Base-by-base conservation (phyloP, 163 green algal species). In the Volvox carteri region DNA sequence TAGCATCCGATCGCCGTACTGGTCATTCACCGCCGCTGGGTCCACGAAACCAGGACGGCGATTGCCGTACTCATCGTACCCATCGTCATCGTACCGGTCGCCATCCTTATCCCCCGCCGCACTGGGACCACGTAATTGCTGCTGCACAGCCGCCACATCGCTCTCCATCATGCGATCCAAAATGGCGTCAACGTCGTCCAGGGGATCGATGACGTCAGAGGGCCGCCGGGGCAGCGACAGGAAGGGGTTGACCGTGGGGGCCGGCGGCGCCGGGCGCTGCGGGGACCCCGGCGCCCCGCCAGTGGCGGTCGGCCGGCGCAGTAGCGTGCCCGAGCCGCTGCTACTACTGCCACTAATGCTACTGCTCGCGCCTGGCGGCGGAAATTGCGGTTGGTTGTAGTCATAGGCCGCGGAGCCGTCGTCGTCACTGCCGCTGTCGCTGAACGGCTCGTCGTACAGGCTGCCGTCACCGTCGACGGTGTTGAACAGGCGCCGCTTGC, bases 11-110 rank as follows among this genome's bases (percentile, higher is more conserved):
- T 81, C 68, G 14, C 35, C 37, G 68, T 83, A 88, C 35, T 73
- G 18, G 16, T 37, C 39, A 39, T 81, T 81, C 19, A 12, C 25
- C 25, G 28, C 68, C 21, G 35, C 28, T 35, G 46, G 46, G 50
- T 60, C 44, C 11, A 46, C 42, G 4, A 12, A 9, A 3, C 78
- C 48, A 0, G 81, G 81, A 0, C 50, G 67, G 18, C 33, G 67
- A 48, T 88, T 81, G 68, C 83, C 68, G 37, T 83, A 81, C 68
- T 88, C 68, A 50, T 88, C 68, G 48, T 81, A 83, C 25, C 37
- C 83, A 14, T 81, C 68, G 68, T 88, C 83, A 54, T 88, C 70
- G 35, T 88, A 81, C 35, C 4, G 30, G 6, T 73, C 33, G 35
- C 54, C 65, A 35, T 79, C 81, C 25, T 33, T 33, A 35, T 33